phyloP scores from a whole-genome alignment of 768 basidiomycete genomes.

The Collybiopsis confluens region DNA sequence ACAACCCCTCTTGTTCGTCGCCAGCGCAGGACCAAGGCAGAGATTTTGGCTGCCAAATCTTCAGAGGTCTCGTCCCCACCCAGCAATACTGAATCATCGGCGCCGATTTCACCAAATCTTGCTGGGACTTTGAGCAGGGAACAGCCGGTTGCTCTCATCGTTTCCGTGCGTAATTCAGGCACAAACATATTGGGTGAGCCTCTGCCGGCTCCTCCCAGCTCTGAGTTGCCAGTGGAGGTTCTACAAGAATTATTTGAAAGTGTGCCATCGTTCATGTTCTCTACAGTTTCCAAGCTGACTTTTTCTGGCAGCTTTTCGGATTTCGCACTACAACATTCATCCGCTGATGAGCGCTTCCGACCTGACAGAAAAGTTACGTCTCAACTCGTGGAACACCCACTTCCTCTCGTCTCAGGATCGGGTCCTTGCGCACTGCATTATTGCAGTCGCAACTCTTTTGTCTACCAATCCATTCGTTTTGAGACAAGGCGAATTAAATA shows the following conservation, averaged over 20 bases:
- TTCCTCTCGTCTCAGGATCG: constrained; percentile 3
- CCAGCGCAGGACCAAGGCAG: constrained; percentile 4
- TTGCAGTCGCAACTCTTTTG: background rate
- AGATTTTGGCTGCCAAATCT: background rate
- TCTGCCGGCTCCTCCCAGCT: background rate
- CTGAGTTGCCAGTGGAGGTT: background rate
- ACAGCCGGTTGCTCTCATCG: background rate
- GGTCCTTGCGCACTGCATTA: constrained; percentile 10
- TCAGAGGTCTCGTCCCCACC: background rate
- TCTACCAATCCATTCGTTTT: constrained; percentile 9
- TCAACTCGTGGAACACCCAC: constrained; percentile 4
- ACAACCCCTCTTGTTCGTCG: constrained; percentile 8
- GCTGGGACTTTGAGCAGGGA: background rate
- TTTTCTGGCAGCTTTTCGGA: background rate
- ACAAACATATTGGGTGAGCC: background rate
- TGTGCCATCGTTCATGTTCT: background rate
- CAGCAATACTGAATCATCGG: background rate
- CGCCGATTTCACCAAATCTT: background rate
- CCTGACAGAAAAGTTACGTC: background rate
- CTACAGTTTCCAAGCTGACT: background rate
- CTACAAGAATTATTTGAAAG: constrained; percentile 6
- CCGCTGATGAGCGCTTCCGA: background rate
- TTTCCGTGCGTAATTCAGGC: background rate
- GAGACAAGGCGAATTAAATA: background rate
- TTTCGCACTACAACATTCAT: background rate